phyloP scores from a whole-genome alignment of 176 grass and related monocot genomes.

The Metroxylon sagu region DNA sequence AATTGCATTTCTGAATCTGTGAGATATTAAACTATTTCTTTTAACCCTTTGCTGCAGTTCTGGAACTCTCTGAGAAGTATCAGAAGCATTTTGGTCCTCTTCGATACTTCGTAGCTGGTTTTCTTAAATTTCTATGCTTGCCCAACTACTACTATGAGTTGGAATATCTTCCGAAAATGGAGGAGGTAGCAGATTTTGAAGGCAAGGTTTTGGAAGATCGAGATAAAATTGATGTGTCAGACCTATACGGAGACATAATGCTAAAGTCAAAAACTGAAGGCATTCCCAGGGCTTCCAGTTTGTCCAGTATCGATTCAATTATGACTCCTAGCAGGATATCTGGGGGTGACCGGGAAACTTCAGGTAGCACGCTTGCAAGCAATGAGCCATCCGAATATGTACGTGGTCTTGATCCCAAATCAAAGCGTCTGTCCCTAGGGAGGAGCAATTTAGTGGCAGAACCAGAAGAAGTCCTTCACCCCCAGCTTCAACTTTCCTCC shows the following conservation, averaged over 20 bases:
- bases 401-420: conserved; percentile 71
- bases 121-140: conserved; percentile 89
- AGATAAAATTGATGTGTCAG: conserved; percentile 26
- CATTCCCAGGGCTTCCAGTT: conserved; percentile 71
- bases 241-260: conserved; percentile 58
- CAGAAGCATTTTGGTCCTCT: conserved; percentile 90
- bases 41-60: conserved; percentile 50
- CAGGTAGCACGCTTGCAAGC: conserved; percentile 53
- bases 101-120: conserved; percentile 89
- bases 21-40: too few species aligned
- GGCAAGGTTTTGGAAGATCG: conserved; percentile 35
- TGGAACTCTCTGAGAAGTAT: conserved; percentile 96
- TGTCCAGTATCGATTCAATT: conserved; percentile 96
- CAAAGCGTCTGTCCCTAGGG: conserved; percentile 70
- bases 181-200: conserved; percentile 30
- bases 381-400: conserved; percentile 85
- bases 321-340: conserved; percentile 74
- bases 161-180: conserved; percentile 81
- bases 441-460: conserved; percentile 86
- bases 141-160: conserved; percentile 91
- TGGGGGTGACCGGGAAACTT: conserved; percentile 44
- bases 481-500: conserved; percentile 64
- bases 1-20: too few species aligned
- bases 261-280: conserved; percentile 70
- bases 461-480: conserved; percentile 86